Evolutionary conservation across 345 rosid genomes (phyloP), one percentile per base, ranked within the genome.

Genomic region (Heritiera littoralis): DNA sequence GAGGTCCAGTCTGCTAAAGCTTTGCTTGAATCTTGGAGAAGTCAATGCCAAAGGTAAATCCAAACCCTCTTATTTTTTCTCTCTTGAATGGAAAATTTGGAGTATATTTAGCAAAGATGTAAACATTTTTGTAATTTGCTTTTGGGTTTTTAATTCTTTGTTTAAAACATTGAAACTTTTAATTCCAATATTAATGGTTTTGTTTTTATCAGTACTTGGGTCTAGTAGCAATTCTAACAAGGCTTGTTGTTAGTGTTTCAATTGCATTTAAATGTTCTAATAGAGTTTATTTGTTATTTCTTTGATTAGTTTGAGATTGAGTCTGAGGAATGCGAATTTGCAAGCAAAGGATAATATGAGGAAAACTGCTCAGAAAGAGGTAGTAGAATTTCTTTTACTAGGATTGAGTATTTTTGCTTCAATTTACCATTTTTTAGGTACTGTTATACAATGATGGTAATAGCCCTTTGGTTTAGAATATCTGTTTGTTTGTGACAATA

Each of bases 281-380:
- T 71, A 20, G 52, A 49, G 2, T 23, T 77, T 64, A 2, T 38
- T 63, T 74, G n/a, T 65, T 45, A 12, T 82, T 32, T 76, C 41
- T 64, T 52, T 83, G 30, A 51, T 83, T 82, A 93, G 98, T 78
- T 83, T 93, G 91, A 84, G 97, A 67, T 77, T 81, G 80, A 87
- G 82, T 80, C 72, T 95, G 85, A 87, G 98, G 84, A 93, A 89
- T 84, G 98, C 98, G 79, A 95, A 93, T 85, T 80, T 95, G 91
- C 89, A 91, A 91, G 99, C 98, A 9, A 91, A 88, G 85, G 93
- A 88, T 80, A 95, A 93, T 75, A 87, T 93, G 89, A 91, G 91
- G 85, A 95, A 92, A 86, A 83, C 92, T 80, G 98, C 98, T 48
- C 90, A 91, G 80, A 89, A 83, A 84, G 97, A 92, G 96, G 99